A percentile compares a stretch with the other conserved stretches of the same genome.
Evolutionary conservation across 2,329 filamentous ascomycete genomes (phyloP).

Genomic region (Aspergillus calidoustus): DNA sequence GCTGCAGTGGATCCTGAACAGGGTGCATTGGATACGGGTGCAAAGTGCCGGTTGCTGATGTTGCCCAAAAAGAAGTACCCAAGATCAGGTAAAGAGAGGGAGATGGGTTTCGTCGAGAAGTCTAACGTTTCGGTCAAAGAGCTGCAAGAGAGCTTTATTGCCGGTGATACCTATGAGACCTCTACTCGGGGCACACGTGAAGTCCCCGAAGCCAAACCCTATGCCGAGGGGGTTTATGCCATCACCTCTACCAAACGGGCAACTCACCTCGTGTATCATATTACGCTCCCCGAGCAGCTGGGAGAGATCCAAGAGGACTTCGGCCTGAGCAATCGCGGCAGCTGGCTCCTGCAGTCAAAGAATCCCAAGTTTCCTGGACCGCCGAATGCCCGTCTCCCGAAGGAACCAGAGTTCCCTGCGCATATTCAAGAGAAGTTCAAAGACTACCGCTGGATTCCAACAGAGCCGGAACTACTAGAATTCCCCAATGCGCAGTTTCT

Average conservation of each 20-base stretch:
- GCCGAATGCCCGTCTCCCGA: slow-evolving; percentile 63
- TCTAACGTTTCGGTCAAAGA: slow-evolving; percentile 66
- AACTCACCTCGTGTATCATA: slow-evolving; percentile 78
- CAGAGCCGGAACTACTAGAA: slow-evolving; percentile 74
- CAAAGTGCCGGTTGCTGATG: slow-evolving; percentile 72
- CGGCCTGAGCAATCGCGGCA: slow-evolving; percentile 71
- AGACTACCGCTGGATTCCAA: slow-evolving; percentile 73
- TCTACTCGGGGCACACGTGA: slow-evolving; percentile 74
- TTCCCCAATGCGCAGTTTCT: slow-evolving; percentile 77
- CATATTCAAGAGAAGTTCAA: slow-evolving; percentile 73
- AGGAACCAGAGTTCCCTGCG: slow-evolving; percentile 71
- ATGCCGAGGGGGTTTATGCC: slow-evolving; percentile 86
- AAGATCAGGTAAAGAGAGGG: slow-evolving; percentile 67
- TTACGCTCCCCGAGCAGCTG: slow-evolving; percentile 72
- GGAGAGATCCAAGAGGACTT: slow-evolving; percentile 76
- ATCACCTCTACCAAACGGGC: slow-evolving; percentile 73
- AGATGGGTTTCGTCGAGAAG: slow-evolving; percentile 85
- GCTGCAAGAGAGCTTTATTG: slow-evolving; percentile 74
- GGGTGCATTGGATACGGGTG: slow-evolving; percentile 58
- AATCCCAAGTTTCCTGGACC: slow-evolving; percentile 75
- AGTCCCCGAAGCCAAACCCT: slow-evolving; percentile 69
- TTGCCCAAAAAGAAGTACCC: slow-evolving; percentile 86
- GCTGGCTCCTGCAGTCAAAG: slow-evolving; percentile 78
- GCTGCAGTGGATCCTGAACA: slow-evolving; percentile 63
- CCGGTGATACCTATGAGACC: slow-evolving; percentile 71